Conservation (phyloP, 495 filamentous ascomycete genomes). For the Aspergillus hancockii region DNA sequence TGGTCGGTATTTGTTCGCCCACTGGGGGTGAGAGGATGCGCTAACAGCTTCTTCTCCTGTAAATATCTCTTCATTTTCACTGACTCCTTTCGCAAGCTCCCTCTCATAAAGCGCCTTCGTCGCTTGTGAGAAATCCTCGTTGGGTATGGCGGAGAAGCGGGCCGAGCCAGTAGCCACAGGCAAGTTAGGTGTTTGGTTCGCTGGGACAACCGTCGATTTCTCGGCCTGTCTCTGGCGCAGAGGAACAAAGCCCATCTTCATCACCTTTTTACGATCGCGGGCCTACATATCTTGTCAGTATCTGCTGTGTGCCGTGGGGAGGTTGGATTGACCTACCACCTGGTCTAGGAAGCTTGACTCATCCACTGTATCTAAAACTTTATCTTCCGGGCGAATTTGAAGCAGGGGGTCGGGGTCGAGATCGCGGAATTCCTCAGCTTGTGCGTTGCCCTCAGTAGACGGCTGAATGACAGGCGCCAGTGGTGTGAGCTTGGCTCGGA, state of each 20-base stretch:
- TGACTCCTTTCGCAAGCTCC: slow-evolving; percentile 87
- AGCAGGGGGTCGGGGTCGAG: slow-evolving; percentile 74
- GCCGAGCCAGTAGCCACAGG: slow-evolving; percentile 52
- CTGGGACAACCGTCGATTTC: slow-evolving; percentile 42
- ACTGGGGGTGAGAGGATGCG: slow-evolving; percentile 66
- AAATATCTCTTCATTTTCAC: slow-evolving; percentile 96
- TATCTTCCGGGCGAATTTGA: slow-evolving; percentile 68
- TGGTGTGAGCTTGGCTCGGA: slow-evolving; percentile 56
- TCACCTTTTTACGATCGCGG: slow-evolving; percentile 62
- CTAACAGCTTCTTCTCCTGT: slow-evolving; percentile 82
- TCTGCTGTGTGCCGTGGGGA: not conserved
- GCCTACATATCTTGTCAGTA: slow-evolving; percentile 34
- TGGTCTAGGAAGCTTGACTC: slow-evolving; percentile 62
- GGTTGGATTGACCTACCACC: slow-evolving; percentile 42
- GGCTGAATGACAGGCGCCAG: slow-evolving; percentile 33
- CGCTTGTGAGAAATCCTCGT: slow-evolving; percentile 88
- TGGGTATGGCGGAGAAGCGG: slow-evolving; percentile 71
- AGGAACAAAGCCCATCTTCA: slow-evolving; percentile 71
- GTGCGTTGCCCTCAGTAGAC: slow-evolving; percentile 9
- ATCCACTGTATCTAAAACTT: slow-evolving; percentile 60
- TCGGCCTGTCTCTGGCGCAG: slow-evolving; percentile 53
- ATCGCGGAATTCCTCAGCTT: slow-evolving; percentile 28
- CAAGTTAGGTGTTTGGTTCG: slow-evolving; percentile 31
- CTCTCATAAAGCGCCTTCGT: slow-evolving; percentile 90
- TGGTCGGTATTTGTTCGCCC: slow-evolving; percentile 88